Evolutionary conservation across 148 eudicot genomes (phyloP).

Genomic region (Camellia lanceoleosa): DNA sequence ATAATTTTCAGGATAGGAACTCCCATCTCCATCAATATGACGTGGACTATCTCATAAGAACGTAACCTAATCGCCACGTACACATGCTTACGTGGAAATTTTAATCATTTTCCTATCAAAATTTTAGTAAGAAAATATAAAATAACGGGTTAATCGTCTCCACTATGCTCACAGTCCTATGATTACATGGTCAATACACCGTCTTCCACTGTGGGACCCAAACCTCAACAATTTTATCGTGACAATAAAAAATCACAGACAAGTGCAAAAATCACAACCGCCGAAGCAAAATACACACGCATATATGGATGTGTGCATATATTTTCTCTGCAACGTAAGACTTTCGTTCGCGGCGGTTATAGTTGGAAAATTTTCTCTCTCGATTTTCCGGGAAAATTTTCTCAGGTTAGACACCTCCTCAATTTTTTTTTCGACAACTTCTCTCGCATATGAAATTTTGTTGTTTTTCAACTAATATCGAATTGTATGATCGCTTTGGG

Average conservation of each 20-base stretch:
- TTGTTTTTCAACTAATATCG: neutral
- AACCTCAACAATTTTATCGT: neutral
- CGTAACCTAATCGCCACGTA: neutral
- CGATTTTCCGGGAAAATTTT: neutral
- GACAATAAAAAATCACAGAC: neutral
- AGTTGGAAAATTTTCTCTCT: slow-evolving; percentile 4
- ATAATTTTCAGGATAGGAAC: too few species aligned
- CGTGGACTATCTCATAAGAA: too few species aligned
- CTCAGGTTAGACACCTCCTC: neutral
- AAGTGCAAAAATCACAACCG: too few species aligned
- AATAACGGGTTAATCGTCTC: neutral
- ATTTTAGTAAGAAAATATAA: too few species aligned
- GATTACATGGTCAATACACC: neutral
- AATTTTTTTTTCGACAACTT: neutral
- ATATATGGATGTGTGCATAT: neutral
- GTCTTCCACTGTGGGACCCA: neutral
- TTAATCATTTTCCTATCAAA: too few species aligned
- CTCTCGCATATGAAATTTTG: neutral
- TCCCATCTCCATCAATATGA: too few species aligned
- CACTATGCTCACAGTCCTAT: neutral
- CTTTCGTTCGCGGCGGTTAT: neutral
- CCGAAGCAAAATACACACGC: neutral
- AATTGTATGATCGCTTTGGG: neutral
- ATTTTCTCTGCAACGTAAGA: neutral
- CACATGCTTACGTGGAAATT: neutral